Evolutionary conservation across 1,284 basidiomycete genomes (phyloP).

Genomic region (Ustilago esculenta): DNA sequence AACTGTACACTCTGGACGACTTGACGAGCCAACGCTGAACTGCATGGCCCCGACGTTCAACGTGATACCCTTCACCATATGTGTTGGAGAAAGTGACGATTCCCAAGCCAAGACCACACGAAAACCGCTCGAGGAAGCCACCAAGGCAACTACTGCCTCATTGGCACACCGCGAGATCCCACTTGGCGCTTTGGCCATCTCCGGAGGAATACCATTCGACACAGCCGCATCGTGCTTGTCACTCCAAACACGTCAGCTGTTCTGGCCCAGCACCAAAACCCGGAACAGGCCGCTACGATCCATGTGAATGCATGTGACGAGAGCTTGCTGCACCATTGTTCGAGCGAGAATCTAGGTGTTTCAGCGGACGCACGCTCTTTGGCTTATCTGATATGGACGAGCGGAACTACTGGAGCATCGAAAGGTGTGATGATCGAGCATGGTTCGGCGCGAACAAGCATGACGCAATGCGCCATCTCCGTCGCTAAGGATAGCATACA

Average conservation of each 20-base stretch:
- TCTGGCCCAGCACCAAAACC: no score
- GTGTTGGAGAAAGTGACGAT: conserved; percentile 9
- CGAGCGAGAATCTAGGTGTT: conserved; percentile 3
- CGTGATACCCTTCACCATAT: conserved; percentile 14
- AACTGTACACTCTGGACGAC: conserved; percentile 20
- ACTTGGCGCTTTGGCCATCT: conserved; percentile 13
- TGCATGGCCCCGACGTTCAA: conserved; percentile 31
- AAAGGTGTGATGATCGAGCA: conserved; percentile 50
- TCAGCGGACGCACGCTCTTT: conserved; percentile 9
- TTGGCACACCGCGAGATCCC: conserved; percentile 19
- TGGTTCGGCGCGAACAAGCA: conserved; percentile 17
- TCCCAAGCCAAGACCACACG: no score
- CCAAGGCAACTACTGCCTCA: not conserved
- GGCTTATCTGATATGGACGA: conserved; percentile 62
- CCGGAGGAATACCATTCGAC: conserved; percentile 21
- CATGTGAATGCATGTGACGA: no score
- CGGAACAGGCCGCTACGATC: no score
- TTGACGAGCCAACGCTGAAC: conserved; percentile 4
- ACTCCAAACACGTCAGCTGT: no score
- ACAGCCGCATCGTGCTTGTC: no score
- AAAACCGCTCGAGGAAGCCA: conserved; percentile 4
- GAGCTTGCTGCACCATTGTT: no score
- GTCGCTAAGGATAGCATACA: conserved; percentile 1
- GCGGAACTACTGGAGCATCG: conserved; percentile 57
- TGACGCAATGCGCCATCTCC: conserved; percentile 57